Conservation (phyloP, 257 asterid genomes). For the Euphrasia confusa region DNA sequence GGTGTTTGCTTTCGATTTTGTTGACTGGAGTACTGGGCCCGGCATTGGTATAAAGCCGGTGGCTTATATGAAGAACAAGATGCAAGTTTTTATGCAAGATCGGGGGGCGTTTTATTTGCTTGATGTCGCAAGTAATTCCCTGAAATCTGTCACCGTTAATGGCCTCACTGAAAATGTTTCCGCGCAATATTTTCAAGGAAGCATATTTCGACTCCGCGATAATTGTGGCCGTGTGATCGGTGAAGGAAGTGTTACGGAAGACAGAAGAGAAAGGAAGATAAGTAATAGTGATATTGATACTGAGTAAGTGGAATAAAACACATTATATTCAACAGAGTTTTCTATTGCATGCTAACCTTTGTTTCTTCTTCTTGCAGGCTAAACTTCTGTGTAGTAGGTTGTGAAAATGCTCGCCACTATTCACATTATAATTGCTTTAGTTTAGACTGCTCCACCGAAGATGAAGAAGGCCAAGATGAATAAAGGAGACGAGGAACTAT, state of each 20-base stretch:
- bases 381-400: neutral
- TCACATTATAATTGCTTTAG: too few relatives aligned
- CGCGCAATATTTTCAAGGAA: neutral
- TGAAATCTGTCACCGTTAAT: neutral
- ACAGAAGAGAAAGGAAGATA: too few relatives aligned
- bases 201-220: neutral
- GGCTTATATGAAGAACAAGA: neutral
- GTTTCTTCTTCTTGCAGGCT: neutral
- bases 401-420: too few relatives aligned
- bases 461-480: too few relatives aligned
- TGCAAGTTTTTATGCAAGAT: neutral
- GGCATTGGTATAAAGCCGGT: neutral
- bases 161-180: neutral
- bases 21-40: too few relatives aligned
- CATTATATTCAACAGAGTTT: too few relatives aligned
- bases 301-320: neutral
- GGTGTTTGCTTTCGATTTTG: neutral
- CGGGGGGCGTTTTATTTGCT: neutral
- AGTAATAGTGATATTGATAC: neutral
- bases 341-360: too few relatives aligned
- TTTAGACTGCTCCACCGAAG: neutral
- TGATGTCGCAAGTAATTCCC: neutral
- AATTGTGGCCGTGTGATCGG: neutral
- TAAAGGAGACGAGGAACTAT: too few relatives aligned
- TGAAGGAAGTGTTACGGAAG: too few relatives aligned